Evolutionary conservation across 768 basidiomycete species (phyloP).

Genomic region (Russula brevipes): DNA sequence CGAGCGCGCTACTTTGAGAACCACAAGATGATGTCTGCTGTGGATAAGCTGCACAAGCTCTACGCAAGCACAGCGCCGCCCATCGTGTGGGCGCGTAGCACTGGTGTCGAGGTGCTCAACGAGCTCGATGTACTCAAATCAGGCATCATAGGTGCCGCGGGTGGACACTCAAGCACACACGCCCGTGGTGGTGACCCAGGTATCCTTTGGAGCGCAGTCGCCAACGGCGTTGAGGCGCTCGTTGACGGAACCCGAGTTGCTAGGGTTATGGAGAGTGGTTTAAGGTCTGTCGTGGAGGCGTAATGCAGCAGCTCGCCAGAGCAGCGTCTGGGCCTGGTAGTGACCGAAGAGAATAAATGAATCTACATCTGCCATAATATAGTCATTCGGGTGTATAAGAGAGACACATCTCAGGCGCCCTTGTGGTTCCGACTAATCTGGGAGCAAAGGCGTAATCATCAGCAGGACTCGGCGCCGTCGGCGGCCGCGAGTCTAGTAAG

Average conservation of each 20-base stretch:
- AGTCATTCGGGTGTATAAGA: too few species aligned
- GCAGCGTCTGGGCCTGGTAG: background rate
- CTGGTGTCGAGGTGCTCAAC: slow-evolving; percentile 87
- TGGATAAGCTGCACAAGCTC: slow-evolving; percentile 88
- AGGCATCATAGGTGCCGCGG: slow-evolving; percentile 78
- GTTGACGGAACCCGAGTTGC: slow-evolving; percentile 35
- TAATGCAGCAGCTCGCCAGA: slow-evolving; percentile 31
- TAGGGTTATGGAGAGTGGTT: slow-evolving; percentile 28
- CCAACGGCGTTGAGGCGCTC: slow-evolving; percentile 45
- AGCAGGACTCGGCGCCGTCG: too few species aligned
- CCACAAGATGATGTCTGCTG: slow-evolving; percentile 75
- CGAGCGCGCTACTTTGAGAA: slow-evolving; percentile 81
- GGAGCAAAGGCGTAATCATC: too few species aligned
- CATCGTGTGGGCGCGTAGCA: slow-evolving; percentile 80
- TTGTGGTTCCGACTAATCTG: too few species aligned
- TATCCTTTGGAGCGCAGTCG: slow-evolving; percentile 27
- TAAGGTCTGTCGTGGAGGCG: slow-evolving; percentile 31
- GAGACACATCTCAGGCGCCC: too few species aligned
- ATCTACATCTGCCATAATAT: too few species aligned
- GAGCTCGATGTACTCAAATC: slow-evolving; percentile 81
- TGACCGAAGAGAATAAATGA: background rate
- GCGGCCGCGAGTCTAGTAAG: too few species aligned
- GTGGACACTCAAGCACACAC: slow-evolving; percentile 32
- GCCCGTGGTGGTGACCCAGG: slow-evolving; percentile 13
- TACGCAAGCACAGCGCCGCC: slow-evolving; percentile 64